Base-by-base conservation (phyloP, 257 asterid genomes). In the Penstemon davidsonii region DNA sequence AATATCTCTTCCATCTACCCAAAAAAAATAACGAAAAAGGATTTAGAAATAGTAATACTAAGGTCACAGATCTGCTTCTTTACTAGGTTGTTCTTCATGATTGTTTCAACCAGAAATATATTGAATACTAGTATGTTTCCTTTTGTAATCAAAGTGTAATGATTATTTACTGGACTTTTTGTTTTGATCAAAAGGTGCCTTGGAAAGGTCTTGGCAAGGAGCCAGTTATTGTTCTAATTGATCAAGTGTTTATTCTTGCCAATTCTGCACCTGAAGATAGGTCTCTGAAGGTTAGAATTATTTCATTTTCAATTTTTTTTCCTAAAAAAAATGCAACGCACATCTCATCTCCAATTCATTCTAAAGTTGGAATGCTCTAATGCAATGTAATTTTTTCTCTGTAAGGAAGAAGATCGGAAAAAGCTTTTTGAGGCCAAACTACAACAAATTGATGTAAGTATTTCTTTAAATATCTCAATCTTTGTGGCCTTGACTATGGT, bases 121-220 rank as follows among this genome's bases (percentile, higher is more conserved):
- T 19, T 37, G 60, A 61, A 9, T 60, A 38, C 54, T 54, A 69
- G 38, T 42, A 7, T 42, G 18, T 8, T 15, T 53, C 25, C 42
- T 71, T 78, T 69, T 56, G 12, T 38, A 56, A 42, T 40, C 25
- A 3, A 25, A 40, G 18, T n/a, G 15, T 33, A 43, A 63, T 5
- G 13, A 37, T 66, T 53, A 65, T 46, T 39, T 33, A 51, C 71
- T 53, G 37, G 43, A n/a, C 33, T 6, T 58, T 61, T 54, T 79
- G 60, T 69, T 73, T 40, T 66, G 66, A 68, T 73, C 40, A 50
- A 77, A 70, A 93, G 99, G 99, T 93, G 70, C 99, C 99, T 67
- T 93, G 99, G 99, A 93, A 93, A 81, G 72, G 99, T 74, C 97
- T 93, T 60, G 99, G 99, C 67, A 93, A 93, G 86, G 99, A 93